A percentile compares a stretch with the other conserved stretches of the same genome.
These are phyloP conservation scores for Diplocarpon mali DNA, from an alignment of 2,329 filamentous ascomycete genomes.

Conservation along the genomic window DNA sequence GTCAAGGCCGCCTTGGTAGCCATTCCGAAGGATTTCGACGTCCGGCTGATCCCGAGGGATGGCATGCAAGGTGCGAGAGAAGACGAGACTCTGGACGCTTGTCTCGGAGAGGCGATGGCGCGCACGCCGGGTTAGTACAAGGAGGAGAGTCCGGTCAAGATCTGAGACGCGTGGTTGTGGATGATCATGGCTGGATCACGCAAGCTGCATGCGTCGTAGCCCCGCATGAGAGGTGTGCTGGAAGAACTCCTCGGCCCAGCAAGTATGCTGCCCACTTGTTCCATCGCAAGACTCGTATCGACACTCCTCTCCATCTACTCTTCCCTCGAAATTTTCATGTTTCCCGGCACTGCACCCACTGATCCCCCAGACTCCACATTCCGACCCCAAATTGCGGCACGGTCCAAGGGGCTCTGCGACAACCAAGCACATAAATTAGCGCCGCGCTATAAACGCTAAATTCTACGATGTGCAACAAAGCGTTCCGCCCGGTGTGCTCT, in stretches of 20 bases:
- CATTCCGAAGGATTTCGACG: conserved; percentile 47
- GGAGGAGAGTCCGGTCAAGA: conserved; percentile 12
- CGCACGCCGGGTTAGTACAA: conserved; percentile 21
- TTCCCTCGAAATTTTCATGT: too few relatives aligned
- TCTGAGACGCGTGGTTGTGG: not conserved
- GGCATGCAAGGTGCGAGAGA: conserved; percentile 11
- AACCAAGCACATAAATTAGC: conserved; percentile 1
- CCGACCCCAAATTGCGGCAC: not conserved
- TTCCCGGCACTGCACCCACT: not conserved
- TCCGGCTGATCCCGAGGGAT: conserved; percentile 43
- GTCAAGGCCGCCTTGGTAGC: conserved; percentile 49
- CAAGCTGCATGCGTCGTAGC: too few relatives aligned
- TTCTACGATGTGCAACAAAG: conserved; percentile 6
- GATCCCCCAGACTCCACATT: not conserved
- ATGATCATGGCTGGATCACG: too few relatives aligned
- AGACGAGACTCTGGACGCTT: conserved; percentile 10
- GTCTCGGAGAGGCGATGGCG: conserved; percentile 17
- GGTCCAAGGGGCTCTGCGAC: not conserved
- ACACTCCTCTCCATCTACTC: too few relatives aligned
- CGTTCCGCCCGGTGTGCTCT: not conserved
- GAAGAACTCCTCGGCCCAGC: too few relatives aligned
- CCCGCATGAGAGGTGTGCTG: too few relatives aligned
- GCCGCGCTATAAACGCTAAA: conserved; percentile 4
- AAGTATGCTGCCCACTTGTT: too few relatives aligned
- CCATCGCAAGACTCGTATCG: too few relatives aligned